Conservation (phyloP, 169 alveolate genomes). For the Cryptosporidium bovis region DNA sequence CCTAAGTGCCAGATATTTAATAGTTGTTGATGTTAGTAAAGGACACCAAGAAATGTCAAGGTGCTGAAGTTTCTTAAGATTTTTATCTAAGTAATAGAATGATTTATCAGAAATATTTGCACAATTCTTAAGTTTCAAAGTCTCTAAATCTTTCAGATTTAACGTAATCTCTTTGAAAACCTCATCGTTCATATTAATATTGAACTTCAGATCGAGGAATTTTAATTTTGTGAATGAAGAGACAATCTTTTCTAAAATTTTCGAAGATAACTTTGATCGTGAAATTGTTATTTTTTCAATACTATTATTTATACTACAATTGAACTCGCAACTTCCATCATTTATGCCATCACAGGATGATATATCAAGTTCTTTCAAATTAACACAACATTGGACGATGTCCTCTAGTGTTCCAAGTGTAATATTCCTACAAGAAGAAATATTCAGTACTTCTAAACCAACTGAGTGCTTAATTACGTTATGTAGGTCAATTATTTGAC, state of each 20-base stretch:
- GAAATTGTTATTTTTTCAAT: constrained; percentile 46
- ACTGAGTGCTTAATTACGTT: constrained; percentile 37
- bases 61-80: constrained; percentile 21
- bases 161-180: constrained; percentile 2
- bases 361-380: constrained; percentile 59
- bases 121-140: constrained; percentile 31
- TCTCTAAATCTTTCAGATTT: not conserved
- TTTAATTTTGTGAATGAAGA: constrained; percentile 23
- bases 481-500: constrained; percentile 45
- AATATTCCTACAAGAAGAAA: constrained; percentile 52
- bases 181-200: constrained; percentile 56
- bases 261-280: constrained; percentile 44
- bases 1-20: constrained; percentile 56
- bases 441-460: constrained; percentile 26
- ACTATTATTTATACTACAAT: constrained; percentile 3
- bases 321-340: constrained; percentile 9
- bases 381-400: constrained; percentile 30
- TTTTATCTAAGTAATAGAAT: constrained; percentile 5
- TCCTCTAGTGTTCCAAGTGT: constrained; percentile 36
- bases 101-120: constrained; percentile 62
- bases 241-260: not conserved
- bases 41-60: constrained; percentile 72
- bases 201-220: constrained; percentile 23
- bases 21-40: constrained; percentile 29
- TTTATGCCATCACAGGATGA: constrained; percentile 60